A percentile compares a stretch with the other conserved stretches of the same genome.
Conservation (phyloP, 2,329 filamentous ascomycete genomes). For the Colletotrichum musicola region DNA sequence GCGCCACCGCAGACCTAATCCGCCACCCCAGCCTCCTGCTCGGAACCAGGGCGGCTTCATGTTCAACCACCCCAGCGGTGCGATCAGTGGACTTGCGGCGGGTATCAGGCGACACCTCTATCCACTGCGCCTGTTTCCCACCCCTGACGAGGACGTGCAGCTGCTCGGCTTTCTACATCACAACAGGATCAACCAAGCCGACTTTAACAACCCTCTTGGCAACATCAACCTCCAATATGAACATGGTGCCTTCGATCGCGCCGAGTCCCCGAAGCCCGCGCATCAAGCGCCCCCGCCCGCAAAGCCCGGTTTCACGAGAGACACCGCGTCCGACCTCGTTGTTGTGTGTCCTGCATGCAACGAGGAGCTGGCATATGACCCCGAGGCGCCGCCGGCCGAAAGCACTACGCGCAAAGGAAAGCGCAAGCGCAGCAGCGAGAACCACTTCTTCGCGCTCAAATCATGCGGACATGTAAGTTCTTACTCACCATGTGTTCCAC, state of each 20-base stretch:
- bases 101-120: slow-evolving; percentile 25
- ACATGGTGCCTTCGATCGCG: slow-evolving; percentile 47
- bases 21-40: slow-evolving; percentile 38
- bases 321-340: slow-evolving; percentile 77
- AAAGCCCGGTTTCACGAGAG: slow-evolving; percentile 83
- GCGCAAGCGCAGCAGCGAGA: slow-evolving; percentile 70
- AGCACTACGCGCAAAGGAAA: slow-evolving; percentile 58
- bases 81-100: slow-evolving; percentile 33
- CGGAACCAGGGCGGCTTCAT: slow-evolving; percentile 25
- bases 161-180: slow-evolving; percentile 33
- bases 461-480: slow-evolving; percentile 86
- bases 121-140: slow-evolving; percentile 28
- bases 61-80: slow-evolving; percentile 14
- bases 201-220: slow-evolving; percentile 38
- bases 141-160: slow-evolving; percentile 33
- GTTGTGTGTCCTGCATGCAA: slow-evolving; percentile 90
- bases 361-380: slow-evolving; percentile 83
- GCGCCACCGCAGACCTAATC: slow-evolving; percentile 20
- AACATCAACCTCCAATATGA: slow-evolving; percentile 41
- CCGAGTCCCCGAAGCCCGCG: slow-evolving; percentile 56
- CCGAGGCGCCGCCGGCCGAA: slow-evolving; percentile 52
- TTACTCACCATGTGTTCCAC: slow-evolving; percentile 40
- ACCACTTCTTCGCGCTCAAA: slow-evolving; percentile 93
- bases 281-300: slow-evolving; percentile 75
- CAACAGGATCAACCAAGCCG: slow-evolving; percentile 27